These are phyloP conservation scores for Aureobasidium sp. DNA, from an alignment of 2,329 filamentous ascomycete genomes.

Conservation along the genomic window DNA sequence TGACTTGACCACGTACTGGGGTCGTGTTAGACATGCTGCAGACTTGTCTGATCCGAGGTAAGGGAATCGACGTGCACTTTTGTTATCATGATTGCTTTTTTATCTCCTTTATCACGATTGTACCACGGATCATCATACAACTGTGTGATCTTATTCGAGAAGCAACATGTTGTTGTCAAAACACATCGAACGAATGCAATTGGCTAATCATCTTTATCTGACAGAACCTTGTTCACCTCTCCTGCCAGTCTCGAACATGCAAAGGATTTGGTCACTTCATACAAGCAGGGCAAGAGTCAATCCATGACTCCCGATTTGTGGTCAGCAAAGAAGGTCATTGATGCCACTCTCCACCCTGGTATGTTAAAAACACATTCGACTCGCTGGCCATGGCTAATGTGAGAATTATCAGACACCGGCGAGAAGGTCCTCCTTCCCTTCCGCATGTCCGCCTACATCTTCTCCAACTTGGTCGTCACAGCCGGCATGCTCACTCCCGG, in stretches of 20 bases:
- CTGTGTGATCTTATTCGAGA: neutral
- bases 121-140: neutral
- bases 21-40: constrained; percentile 81
- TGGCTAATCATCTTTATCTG: neutral
- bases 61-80: constrained; percentile 33
- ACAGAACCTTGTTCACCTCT: constrained; percentile 79
- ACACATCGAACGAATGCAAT: neutral
- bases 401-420: constrained; percentile 64
- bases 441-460: constrained; percentile 91
- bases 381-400: neutral
- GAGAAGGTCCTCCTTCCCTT: constrained; percentile 89
- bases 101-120: no score
- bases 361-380: constrained; percentile 27
- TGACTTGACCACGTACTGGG: constrained; percentile 91
- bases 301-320: constrained; percentile 87
- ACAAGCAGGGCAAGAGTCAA: constrained; percentile 74
- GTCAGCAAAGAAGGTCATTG: constrained; percentile 93
- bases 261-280: constrained; percentile 71
- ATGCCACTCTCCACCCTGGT: constrained; percentile 94
- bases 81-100: neutral
- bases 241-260: constrained; percentile 73
- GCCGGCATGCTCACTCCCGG: constrained; percentile 94
- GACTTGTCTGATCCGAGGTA: constrained; percentile 93
- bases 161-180: neutral
- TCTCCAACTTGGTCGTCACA: constrained; percentile 91